Base-by-base conservation (phyloP, 2,329 filamentous ascomycete genomes). In the Colletotrichum destructivum region DNA sequence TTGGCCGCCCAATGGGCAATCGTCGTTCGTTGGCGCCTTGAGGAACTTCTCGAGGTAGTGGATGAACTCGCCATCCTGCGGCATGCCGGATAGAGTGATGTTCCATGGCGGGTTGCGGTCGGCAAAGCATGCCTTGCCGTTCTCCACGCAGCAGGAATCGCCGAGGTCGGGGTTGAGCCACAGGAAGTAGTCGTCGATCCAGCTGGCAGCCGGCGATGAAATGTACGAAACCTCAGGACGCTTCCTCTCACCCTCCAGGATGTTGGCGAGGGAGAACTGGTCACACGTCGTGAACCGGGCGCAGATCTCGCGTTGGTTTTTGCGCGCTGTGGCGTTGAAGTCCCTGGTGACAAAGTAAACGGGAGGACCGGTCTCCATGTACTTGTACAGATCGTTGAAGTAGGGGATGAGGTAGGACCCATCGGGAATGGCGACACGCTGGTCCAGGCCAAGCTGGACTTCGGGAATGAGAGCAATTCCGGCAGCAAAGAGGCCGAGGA, bases 321-420 rank as follows among this genome's bases (percentile, higher is more conserved):
- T 78, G 42, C 94, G 88, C 72, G 93, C 84, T 0, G 96, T 97
- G 18, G 92, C 88, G 76, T 98, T 96, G 55, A 96, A 86, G 60
- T 93, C 89, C 23, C 92, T 90, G 3, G 95, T 94, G 56, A 99
- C 94, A 80, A 99, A 99, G 81, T 98, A 99, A 9, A 99, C 95
- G 0, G 96, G 96, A 60, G 96, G 96, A 0, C 96, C 97, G 18
- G 91, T 92, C 72, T 95, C 93, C 76, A 98, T 93, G 80, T 99
- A 99, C 71, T 91, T 91, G 80, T 98, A 97, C 40, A 99, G 86
- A 79, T 99, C 96, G 78, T 98, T 95, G 83, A 99, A 99, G 82
- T 98, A 99, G 12, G 93, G 90, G 73, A 99, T 98, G 62, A 99
- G 86, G 80, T 99, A 99, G 1, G 96, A 98, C 77, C 94, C 95